These are phyloP conservation scores for Daedalea quercina DNA, from an alignment of 768 basidiomycete genomes.

Conservation along the genomic window DNA sequence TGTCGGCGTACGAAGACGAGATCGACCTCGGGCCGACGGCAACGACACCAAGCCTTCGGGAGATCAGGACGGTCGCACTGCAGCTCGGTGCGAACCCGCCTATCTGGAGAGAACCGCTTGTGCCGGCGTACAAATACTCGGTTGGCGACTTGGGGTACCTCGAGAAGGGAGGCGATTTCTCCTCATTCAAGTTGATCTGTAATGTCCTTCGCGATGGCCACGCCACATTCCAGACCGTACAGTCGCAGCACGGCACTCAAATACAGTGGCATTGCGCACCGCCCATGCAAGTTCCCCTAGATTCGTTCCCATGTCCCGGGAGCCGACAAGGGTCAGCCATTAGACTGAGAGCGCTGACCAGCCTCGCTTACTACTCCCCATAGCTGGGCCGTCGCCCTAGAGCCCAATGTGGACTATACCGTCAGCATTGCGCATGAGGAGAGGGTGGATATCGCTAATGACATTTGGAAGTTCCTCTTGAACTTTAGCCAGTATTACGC, in stretches of 20 bases:
- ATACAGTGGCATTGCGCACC: slow-evolving; percentile 33
- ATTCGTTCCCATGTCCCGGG: slow-evolving; percentile 29
- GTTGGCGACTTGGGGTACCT: slow-evolving; percentile 43
- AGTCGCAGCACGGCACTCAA: slow-evolving; percentile 23
- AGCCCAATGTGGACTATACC: slow-evolving; percentile 29
- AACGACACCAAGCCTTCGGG: slow-evolving; percentile 24
- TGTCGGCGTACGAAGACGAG: slow-evolving; percentile 6
- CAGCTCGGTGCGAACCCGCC: slow-evolving; percentile 29
- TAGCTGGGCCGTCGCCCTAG: slow-evolving; percentile 38
- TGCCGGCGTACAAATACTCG: slow-evolving; percentile 32
- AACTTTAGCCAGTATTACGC: slow-evolving; percentile 27
- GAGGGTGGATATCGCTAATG: slow-evolving; percentile 19
- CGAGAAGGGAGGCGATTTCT: slow-evolving; percentile 28
- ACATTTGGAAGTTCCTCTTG: slow-evolving; percentile 35
- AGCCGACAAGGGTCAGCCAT: slow-evolving; percentile 25
- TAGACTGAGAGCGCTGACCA: background rate
- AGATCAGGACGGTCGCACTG: slow-evolving; percentile 33
- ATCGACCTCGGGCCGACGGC: slow-evolving; percentile 20
- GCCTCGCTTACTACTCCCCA: slow-evolving; percentile 10
- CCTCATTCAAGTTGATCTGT: slow-evolving; percentile 30
- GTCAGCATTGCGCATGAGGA: slow-evolving; percentile 32
- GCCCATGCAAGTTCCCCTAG: slow-evolving; percentile 23
- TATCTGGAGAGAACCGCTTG: slow-evolving; percentile 33
- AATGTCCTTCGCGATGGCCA: slow-evolving; percentile 31
- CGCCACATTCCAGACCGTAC: slow-evolving; percentile 17